Base-by-base conservation (phyloP, 139 green algal species). In the Chlorella sp. region DNA sequence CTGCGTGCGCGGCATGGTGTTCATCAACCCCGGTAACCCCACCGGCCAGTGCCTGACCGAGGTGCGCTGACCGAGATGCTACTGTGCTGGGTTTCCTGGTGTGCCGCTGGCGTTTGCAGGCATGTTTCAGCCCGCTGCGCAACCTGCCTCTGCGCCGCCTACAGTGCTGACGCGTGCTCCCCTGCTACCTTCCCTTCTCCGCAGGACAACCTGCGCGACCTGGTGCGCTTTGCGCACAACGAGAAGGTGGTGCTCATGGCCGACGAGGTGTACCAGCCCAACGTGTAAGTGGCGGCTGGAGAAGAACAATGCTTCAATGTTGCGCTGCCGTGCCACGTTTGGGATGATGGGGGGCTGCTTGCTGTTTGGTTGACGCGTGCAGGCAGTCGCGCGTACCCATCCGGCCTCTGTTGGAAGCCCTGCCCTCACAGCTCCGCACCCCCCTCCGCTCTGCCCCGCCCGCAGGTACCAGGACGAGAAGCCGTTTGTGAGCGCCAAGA, bases 11-110 rank as follows among this genome's bases (percentile, higher is more conserved):
- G 95, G 82, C 44, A 73, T 99, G 76, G 96, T 98, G 70, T 93
- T 99, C 36, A 99, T 99, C 89, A 99, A 99, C 90, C 97, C 97
- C 0, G 97, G 97, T 83, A 99, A 99, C 90, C 97, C 97, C 65
- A 99, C 96, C n/a, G 95, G 93, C 30, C 88, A 93, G 93, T 89
- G 92, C 95, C 91, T 98, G 67, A 90, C 83, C 28, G 78, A 90
- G 51, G 51, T 60, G 51, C 51, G 51, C 2, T n/a, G n/a, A n/a
- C n/a, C n/a, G n/a, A n/a, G n/a, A n/a, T n/a, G n/a, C n/a, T n/a
- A n/a, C n/a, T n/a, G n/a, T n/a, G n/a, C n/a, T n/a, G n/a, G n/a
- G n/a, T n/a, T n/a, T n/a, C n/a, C n/a, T n/a, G n/a, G n/a, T n/a
- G n/a, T n/a, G n/a, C n/a, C n/a, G n/a, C n/a, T n/a, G n/a, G n/a